These are phyloP conservation scores for Apophysomyces trapeziformis DNA, from an alignment of 371 early-diverging fungal species.

Conservation along the genomic window DNA sequence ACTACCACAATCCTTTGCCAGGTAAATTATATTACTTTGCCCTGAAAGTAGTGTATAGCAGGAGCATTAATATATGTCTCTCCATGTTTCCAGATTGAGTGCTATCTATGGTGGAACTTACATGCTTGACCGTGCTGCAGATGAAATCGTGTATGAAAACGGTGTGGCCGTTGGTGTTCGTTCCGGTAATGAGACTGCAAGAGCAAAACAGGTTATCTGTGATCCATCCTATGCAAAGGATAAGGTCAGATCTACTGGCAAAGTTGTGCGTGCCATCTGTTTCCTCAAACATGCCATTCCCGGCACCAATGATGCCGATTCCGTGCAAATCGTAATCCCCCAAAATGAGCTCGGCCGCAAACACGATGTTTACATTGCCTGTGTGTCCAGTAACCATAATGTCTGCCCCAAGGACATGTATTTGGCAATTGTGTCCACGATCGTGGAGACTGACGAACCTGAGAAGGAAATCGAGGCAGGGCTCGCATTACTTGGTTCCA, in stretches of 20 bases:
- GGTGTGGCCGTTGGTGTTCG: conserved; percentile 90
- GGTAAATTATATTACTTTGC: conserved; percentile 56
- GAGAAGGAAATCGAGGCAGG: conserved; percentile 88
- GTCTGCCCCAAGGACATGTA: conserved; percentile 88
- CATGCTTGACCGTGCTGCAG: conserved; percentile 92
- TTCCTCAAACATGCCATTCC: conserved; percentile 93
- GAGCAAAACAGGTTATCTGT: conserved; percentile 88
- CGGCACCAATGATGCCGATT: conserved; percentile 88
- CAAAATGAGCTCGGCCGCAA: conserved; percentile 94
- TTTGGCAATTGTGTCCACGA: conserved; percentile 95
- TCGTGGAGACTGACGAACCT: conserved; percentile 89
- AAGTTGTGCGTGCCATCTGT: conserved; percentile 96
- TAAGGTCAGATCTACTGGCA: conserved; percentile 77
- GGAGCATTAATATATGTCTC: background rate
- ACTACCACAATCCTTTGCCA: conserved; percentile 99
- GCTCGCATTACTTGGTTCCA: conserved; percentile 87
- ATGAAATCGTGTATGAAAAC: conserved; percentile 81
- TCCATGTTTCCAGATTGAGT: conserved; percentile 61
- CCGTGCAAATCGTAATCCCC: conserved; percentile 96
- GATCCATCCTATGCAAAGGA: conserved; percentile 92
- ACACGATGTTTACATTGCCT: conserved; percentile 95
- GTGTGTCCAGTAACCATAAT: conserved; percentile 88
- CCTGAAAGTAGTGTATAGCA: background rate
- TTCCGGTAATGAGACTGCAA: conserved; percentile 83
- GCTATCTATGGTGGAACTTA: conserved; percentile 98